A percentile compares a stretch with the other conserved stretches of the same genome.
Conservation (phyloP, 2,329 filamentous ascomycete genomes). For the Endothia cerciana region DNA sequence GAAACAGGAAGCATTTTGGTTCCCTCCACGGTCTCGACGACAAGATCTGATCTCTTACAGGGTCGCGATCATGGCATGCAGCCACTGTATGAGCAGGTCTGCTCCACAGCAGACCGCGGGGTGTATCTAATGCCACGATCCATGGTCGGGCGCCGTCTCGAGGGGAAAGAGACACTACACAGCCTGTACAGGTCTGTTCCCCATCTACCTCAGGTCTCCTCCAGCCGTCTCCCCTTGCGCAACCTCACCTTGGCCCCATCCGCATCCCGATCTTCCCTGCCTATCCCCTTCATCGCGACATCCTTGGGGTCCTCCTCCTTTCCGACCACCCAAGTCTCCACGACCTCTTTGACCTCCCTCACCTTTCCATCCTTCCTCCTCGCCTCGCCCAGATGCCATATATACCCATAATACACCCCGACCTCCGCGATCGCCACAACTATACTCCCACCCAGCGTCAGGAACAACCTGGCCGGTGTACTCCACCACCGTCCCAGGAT, state of each 20-base stretch:
- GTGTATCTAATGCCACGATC: background rate
- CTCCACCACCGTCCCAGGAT: conserved; percentile 78
- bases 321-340: conserved; percentile 72
- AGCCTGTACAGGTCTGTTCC: background rate
- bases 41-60: background rate
- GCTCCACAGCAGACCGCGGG: too few species aligned
- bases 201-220: background rate
- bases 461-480: conserved; percentile 68
- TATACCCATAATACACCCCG: conserved; percentile 74
- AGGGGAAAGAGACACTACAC: background rate
- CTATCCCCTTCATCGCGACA: conserved; percentile 31
- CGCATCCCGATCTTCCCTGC: conserved; percentile 19
- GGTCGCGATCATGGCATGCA: background rate
- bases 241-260: conserved; percentile 30
- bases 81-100: too few species aligned
- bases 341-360: conserved; percentile 69
- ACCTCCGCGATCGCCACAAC: conserved; percentile 77
- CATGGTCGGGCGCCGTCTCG: background rate
- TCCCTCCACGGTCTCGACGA: too few species aligned
- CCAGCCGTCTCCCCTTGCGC: background rate
- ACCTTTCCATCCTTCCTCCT: conserved; percentile 64
- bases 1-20: background rate
- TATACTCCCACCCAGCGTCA: conserved; percentile 71
- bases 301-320: conserved; percentile 36
- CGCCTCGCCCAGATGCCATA: conserved; percentile 71